A percentile compares a stretch with the other conserved stretches of the same genome.
Evolutionary conservation across 441 rosid species (phyloP).

Genomic region (Eugenia klotzschiana): DNA sequence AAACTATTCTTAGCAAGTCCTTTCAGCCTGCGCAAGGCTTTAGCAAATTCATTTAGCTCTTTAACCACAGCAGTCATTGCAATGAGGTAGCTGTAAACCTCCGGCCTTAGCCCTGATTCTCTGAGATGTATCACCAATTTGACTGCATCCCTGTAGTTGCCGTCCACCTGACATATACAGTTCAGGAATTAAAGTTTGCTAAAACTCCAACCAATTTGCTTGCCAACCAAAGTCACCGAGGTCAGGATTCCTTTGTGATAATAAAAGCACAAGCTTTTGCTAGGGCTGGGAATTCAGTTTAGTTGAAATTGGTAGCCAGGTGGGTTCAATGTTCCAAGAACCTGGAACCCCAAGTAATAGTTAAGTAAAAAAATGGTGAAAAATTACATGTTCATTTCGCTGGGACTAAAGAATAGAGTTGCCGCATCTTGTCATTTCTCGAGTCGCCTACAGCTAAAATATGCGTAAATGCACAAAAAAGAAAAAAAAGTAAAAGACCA

Average conservation of each 20-base stretch:
- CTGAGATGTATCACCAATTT: conserved; percentile 48
- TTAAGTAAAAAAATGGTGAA: not conserved
- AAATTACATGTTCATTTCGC: not conserved
- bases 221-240: not conserved
- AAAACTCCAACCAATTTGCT: not conserved
- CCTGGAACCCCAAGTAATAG: not conserved
- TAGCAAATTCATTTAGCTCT: conserved; percentile 69
- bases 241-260: not conserved
- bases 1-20: conserved; percentile 43
- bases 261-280: not conserved
- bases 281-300: not conserved
- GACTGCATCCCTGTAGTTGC: conserved; percentile 52
- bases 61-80: conserved; percentile 93
- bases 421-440: not conserved
- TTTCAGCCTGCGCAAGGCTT: conserved; percentile 56
- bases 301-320: not conserved
- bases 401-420: not conserved
- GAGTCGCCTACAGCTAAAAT: not conserved
- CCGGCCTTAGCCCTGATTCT: conserved; percentile 68
- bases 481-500: not conserved
- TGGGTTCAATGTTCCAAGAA: not conserved
- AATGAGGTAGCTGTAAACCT: conserved; percentile 64
- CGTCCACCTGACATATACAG: conserved; percentile 44
- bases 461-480: not conserved
- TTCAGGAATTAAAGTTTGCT: not conserved